These are phyloP conservation scores for Lepidium aucheri DNA, from an alignment of 345 rosid species.

Conservation along the genomic window DNA sequence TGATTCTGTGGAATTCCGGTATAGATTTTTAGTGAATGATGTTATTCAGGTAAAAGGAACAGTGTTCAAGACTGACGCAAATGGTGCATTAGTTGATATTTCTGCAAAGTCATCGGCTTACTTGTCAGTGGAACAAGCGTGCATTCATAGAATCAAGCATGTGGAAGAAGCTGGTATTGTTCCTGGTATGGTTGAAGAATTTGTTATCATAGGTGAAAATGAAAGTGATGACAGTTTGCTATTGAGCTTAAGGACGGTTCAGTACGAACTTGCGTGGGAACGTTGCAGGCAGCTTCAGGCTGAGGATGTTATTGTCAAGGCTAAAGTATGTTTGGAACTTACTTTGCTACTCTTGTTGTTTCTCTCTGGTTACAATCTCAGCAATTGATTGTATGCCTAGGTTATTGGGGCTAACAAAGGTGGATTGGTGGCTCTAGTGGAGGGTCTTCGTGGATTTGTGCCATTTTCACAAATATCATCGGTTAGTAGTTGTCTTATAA, in stretches of 20 bases:
- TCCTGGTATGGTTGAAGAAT: slow-evolving; percentile 78
- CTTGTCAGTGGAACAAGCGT: slow-evolving; percentile 73
- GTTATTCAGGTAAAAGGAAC: slow-evolving; percentile 74
- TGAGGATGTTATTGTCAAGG: slow-evolving; percentile 87
- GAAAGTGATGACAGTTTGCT: slow-evolving; percentile 79
- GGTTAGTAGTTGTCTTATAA: slow-evolving; percentile 41
- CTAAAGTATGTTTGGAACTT: slow-evolving; percentile 48
- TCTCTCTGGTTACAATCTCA: slow-evolving; percentile 4
- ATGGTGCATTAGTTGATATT: slow-evolving; percentile 83
- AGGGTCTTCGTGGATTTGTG: slow-evolving; percentile 85
- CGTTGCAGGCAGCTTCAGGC: slow-evolving; percentile 95
- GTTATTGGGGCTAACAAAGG: slow-evolving; percentile 87
- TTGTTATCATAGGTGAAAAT: slow-evolving; percentile 71
- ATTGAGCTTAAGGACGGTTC: slow-evolving; percentile 65
- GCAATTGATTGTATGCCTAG: slow-evolving; percentile 28
- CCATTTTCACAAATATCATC: slow-evolving; percentile 92
- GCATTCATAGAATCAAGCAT: slow-evolving; percentile 61
- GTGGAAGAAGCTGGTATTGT: slow-evolving; percentile 85
- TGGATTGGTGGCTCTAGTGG: slow-evolving; percentile 80
- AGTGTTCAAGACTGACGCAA: slow-evolving; percentile 55
- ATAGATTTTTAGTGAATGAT: not conserved
- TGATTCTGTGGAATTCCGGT: not conserved
- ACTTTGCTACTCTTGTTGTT: not conserved
- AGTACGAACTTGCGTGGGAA: slow-evolving; percentile 90
- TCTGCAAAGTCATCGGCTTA: slow-evolving; percentile 81